A percentile compares a stretch with the other conserved stretches of the same genome.
These are phyloP conservation scores for Yamagishiella unicocca DNA, from an alignment of 139 green algal species.

Conservation along the genomic window DNA sequence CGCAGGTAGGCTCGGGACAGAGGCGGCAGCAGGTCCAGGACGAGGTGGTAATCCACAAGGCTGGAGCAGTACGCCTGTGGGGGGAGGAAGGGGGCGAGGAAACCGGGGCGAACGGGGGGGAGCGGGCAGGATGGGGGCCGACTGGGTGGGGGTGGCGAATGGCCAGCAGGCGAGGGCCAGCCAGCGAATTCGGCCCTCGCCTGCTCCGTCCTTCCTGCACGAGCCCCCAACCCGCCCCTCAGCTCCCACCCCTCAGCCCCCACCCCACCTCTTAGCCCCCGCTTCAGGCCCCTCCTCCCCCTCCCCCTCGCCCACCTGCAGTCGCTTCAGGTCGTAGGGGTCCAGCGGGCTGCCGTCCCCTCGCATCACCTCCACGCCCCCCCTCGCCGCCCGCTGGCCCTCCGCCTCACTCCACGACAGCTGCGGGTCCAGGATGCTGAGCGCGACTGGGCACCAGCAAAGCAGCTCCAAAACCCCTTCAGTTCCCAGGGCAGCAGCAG, in stretches of 20 bases:
- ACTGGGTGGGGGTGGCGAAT: background rate
- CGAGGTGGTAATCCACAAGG: constrained; percentile 97
- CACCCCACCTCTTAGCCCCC: background rate
- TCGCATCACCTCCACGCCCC: constrained; percentile 57
- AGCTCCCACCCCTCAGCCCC: background rate
- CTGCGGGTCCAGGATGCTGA: constrained; percentile 89
- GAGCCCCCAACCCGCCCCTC: background rate
- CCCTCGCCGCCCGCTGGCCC: constrained; percentile 36
- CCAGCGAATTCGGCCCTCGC: background rate
- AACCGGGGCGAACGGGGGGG: background rate
- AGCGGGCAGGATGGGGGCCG: background rate
- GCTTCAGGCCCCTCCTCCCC: no score
- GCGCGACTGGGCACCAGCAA: no score
- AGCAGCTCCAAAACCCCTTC: no score
- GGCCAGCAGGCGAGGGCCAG: background rate
- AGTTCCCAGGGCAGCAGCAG: no score
- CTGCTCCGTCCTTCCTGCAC: background rate
- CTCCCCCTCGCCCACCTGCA: constrained; percentile 76
- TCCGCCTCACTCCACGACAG: constrained; percentile 85
- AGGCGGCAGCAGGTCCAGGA: constrained; percentile 87
- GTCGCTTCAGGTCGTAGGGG: constrained; percentile 92
- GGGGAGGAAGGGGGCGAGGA: background rate
- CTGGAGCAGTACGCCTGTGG: constrained; percentile 93
- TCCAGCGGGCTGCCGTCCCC: constrained; percentile 75
- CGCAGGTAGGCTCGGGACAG: constrained; percentile 89